Evolutionary conservation across 345 rosid genomes (phyloP), one percentile per base, ranked within the genome.

Genomic region (Sisymbrium irio): DNA sequence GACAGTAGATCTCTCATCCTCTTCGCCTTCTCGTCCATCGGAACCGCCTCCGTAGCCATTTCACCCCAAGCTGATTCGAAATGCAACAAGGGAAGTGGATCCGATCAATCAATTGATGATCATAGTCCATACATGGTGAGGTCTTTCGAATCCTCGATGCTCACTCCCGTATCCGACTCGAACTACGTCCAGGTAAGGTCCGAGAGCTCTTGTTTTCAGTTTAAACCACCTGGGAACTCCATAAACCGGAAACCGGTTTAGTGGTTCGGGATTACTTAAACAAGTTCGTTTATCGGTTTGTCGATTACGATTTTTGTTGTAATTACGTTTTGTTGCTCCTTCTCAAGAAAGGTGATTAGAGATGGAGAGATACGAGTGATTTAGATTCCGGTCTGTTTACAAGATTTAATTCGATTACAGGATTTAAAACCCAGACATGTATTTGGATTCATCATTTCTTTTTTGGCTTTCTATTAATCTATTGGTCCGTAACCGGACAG

Each of bases 1-100:
- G 98, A 89, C 13, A 96, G 71, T 78, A 96, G 95, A 90, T 96
- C 99, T 78, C 99, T 89, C 97, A 84, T 96, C 73, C 99, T 85
- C 94, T 90, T 96, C 59, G 99, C 99, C 82, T 96, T 96, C 53
- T 92, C 99, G 58, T 96, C 99, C 96, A 89, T 33, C 8, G 91
- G 96, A 63, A 67, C 85, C 47, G 84, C 91, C 49, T 83, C 97
- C n/a, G 79, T 82, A 39, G 57, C 92, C 86, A 88, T 89, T 82
- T 3, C 1, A 44, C 3, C 7, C 17, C 8, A 13, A 30, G 57
- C 2, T 12, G 57, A 51, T 51, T 25, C 57, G 33, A 64, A 54
- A 30, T 9, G 19, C 36, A 25, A 58, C n/a, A 41, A 6, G 6
- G 35, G 6, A 32, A 42, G 0, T 20, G 68, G 62, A 74, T 49